phyloP scores from a whole-genome alignment of 2,329 filamentous ascomycete genomes.

The Colletotrichum simmondsii region DNA sequence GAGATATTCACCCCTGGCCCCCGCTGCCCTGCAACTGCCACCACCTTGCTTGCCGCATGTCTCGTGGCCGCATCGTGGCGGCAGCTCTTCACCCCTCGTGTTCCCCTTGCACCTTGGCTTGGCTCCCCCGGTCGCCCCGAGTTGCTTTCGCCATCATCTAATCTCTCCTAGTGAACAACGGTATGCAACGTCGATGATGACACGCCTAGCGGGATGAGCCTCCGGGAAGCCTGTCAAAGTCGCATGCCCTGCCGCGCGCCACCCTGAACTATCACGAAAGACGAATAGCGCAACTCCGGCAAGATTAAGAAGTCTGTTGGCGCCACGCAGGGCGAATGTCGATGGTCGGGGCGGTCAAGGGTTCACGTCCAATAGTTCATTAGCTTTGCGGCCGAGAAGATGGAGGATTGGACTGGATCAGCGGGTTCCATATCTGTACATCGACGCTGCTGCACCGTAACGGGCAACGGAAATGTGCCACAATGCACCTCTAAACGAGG shows the following conservation, averaged over 20 bases:
- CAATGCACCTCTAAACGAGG: background rate
- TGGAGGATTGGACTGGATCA: background rate
- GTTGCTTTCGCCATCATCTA: background rate
- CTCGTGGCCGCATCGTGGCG: constrained; percentile 23
- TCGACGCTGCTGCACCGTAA: constrained; percentile 6
- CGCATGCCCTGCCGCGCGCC: constrained; percentile 12
- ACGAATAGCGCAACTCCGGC: background rate
- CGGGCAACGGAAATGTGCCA: constrained; percentile 13
- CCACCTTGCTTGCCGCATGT: constrained; percentile 23
- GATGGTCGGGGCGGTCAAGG: constrained; percentile 13
- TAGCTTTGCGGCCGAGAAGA: constrained; percentile 17
- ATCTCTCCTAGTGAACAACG: background rate
- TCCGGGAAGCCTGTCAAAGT: constrained; percentile 25
- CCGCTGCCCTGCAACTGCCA: constrained; percentile 16
- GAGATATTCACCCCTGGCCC: constrained; percentile 15
- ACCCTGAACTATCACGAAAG: background rate
- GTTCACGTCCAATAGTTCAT: background rate
- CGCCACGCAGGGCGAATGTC: constrained; percentile 1
- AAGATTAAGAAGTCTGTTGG: background rate
- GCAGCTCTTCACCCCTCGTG: constrained; percentile 31
- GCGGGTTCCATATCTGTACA: background rate
- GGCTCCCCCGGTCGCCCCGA: background rate
- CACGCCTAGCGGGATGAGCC: constrained; percentile 1
- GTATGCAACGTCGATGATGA: constrained; percentile 6
- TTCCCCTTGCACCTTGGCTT: constrained; percentile 9